These are phyloP conservation scores for Paecilomyces formosus DNA, from an alignment of 2,329 filamentous ascomycete genomes.

Conservation along the genomic window DNA sequence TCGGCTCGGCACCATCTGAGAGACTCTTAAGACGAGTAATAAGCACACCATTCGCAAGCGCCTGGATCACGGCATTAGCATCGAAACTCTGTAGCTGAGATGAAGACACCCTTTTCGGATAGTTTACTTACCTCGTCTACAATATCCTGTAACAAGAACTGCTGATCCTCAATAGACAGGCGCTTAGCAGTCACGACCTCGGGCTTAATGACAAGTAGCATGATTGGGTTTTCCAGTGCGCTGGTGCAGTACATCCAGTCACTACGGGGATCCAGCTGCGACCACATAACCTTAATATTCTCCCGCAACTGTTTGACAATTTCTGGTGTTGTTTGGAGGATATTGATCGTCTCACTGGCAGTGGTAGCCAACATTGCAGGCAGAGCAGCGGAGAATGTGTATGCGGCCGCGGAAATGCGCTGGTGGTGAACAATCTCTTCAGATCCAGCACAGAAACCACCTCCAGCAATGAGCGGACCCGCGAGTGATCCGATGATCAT, in stretches of 20 bases:
- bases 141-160: slow-evolving; percentile 75
- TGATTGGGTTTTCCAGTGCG: slow-evolving; percentile 73
- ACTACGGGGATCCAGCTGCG: slow-evolving; percentile 82
- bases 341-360: slow-evolving; percentile 78
- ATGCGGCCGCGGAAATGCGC: slow-evolving; percentile 83
- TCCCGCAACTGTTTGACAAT: slow-evolving; percentile 72
- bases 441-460: slow-evolving; percentile 89
- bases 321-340: slow-evolving; percentile 82
- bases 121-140: slow-evolving; percentile 76
- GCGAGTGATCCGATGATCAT: slow-evolving; percentile 95
- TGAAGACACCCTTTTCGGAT: neutral
- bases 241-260: slow-evolving; percentile 88
- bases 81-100: neutral
- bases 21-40: slow-evolving; percentile 79
- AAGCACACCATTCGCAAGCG: slow-evolving; percentile 78
- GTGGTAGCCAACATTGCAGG: slow-evolving; percentile 94
- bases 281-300: slow-evolving; percentile 76
- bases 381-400: slow-evolving; percentile 91
- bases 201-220: slow-evolving; percentile 75
- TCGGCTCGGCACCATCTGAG: slow-evolving; percentile 58
- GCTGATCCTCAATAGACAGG: slow-evolving; percentile 68
- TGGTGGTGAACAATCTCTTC: slow-evolving; percentile 94
- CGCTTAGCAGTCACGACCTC: slow-evolving; percentile 68
- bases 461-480: slow-evolving; percentile 82
- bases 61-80: slow-evolving; percentile 41